Conservation (phyloP, 176 grass and related monocot species). For the Oryza longistaminata region DNA sequence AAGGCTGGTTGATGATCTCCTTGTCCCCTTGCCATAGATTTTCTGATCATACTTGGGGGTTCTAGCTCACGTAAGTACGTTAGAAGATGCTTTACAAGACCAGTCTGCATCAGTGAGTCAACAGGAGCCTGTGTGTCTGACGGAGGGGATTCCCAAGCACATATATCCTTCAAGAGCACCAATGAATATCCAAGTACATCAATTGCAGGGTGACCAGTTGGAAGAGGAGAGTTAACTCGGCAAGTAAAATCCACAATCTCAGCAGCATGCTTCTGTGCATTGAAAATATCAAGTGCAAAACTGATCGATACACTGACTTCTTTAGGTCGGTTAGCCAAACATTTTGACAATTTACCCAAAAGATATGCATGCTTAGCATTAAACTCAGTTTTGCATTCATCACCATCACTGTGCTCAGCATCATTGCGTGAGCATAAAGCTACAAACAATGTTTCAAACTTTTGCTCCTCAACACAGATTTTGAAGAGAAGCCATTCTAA, state of each 20-base stretch:
- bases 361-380: conserved; percentile 63
- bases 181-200: conserved; percentile 83
- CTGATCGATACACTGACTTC: conserved; percentile 55
- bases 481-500: conserved; percentile 90
- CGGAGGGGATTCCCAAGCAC: conserved; percentile 67
- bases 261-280: conserved; percentile 57
- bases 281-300: conserved; percentile 63
- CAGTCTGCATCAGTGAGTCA: conserved; percentile 60
- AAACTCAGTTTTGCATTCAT: conserved; percentile 20
- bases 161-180: conserved; percentile 78
- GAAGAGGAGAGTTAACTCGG: conserved; percentile 49
- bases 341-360: conserved; percentile 68
- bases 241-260: conserved; percentile 62
- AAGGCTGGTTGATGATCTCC: conserved; percentile 30
- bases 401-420: conserved; percentile 7
- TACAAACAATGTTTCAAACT: conserved; percentile 56
- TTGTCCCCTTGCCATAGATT: conserved; percentile 53
- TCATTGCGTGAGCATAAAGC: conserved; percentile 49
- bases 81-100: conserved; percentile 62
- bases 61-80: conserved; percentile 69
- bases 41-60: conserved; percentile 81
- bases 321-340: conserved; percentile 64
- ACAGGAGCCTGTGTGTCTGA: conserved; percentile 35
- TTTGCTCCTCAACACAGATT: conserved; percentile 73
- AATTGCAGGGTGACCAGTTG: conserved; percentile 56